Evolutionary conservation across 108 stramenopile genomes (phyloP).

Genomic region (Aurantiochytrium sp.): DNA sequence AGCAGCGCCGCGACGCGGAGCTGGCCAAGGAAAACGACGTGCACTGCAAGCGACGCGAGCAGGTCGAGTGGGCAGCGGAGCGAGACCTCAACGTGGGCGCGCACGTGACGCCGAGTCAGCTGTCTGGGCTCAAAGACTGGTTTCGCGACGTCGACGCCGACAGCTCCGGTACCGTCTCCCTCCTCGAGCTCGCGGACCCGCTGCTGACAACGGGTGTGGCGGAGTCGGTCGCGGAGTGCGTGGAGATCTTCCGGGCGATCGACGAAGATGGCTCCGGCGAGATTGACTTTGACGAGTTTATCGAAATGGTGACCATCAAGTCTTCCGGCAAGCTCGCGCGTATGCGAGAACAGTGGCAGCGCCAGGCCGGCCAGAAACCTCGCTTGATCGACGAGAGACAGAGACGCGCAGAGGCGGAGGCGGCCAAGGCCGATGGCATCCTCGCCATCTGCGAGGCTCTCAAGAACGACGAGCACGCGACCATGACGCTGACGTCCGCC

Average conservation of each 20-base stretch:
- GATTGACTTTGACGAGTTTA: slow-evolving; percentile 17
- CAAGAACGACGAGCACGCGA: not conserved
- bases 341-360: not conserved
- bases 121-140: not conserved
- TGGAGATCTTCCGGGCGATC: not conserved
- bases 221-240: not conserved
- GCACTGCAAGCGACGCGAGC: not conserved
- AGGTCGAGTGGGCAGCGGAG: not conserved
- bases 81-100: not conserved
- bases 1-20: not conserved
- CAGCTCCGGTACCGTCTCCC: not conserved
- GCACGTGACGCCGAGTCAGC: not conserved
- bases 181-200: not conserved
- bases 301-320: slow-evolving; percentile 13
- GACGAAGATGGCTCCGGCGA: slow-evolving; percentile 9
- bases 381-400: not conserved
- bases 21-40: not conserved
- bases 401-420: not conserved
- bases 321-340: not conserved
- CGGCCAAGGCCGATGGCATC: not conserved
- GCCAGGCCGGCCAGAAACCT: not conserved
- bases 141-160: not conserved
- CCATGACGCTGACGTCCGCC: not conserved
- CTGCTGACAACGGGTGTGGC: not conserved
- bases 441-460: not conserved